A percentile compares a stretch with the other conserved stretches of the same genome.
These are phyloP conservation scores for Naganishia friedmannii DNA, from an alignment of 768 basidiomycete species.

Conservation along the genomic window DNA sequence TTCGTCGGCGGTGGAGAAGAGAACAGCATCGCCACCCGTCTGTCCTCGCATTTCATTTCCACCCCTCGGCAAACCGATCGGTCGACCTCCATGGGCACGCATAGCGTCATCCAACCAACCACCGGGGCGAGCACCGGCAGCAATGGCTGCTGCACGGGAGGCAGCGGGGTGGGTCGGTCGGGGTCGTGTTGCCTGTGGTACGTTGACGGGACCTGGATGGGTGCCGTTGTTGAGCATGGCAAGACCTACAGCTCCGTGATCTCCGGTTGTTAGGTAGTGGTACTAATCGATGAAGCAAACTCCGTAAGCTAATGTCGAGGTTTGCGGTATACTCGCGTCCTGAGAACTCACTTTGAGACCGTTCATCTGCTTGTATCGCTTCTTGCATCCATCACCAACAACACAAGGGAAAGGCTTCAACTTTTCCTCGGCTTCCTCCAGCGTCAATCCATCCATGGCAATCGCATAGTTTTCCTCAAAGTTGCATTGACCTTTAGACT, in stretches of 20 bases:
- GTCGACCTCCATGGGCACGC: constrained; percentile 26
- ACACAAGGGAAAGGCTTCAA: constrained; percentile 84
- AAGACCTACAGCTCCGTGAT: constrained; percentile 86
- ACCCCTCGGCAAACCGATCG: constrained; percentile 29
- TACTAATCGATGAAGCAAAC: constrained; percentile 56
- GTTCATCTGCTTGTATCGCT: constrained; percentile 98
- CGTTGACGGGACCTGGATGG: constrained; percentile 49
- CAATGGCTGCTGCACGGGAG: constrained; percentile 17
- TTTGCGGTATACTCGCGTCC: constrained; percentile 11
- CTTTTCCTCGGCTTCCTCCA: constrained; percentile 78
- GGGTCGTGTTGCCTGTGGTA: constrained; percentile 16
- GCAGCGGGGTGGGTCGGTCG: constrained; percentile 25
- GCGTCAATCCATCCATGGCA: constrained; percentile 54
- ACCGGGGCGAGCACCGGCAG: constrained; percentile 23
- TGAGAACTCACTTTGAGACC: constrained; percentile 58
- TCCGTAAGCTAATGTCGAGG: constrained; percentile 19
- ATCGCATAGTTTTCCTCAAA: constrained; percentile 83
- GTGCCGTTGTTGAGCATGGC: constrained; percentile 66
- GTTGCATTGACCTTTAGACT: constrained; percentile 88
- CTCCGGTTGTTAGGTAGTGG: constrained; percentile 94
- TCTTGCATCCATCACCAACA: constrained; percentile 61
- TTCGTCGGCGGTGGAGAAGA: constrained; percentile 33
- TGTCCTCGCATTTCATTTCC: constrained; percentile 26
- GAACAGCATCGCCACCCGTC: constrained; percentile 30
- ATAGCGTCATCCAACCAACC: constrained; percentile 32